Base-by-base conservation (phyloP, 257 asterid species). In the Datura wrightii region DNA sequence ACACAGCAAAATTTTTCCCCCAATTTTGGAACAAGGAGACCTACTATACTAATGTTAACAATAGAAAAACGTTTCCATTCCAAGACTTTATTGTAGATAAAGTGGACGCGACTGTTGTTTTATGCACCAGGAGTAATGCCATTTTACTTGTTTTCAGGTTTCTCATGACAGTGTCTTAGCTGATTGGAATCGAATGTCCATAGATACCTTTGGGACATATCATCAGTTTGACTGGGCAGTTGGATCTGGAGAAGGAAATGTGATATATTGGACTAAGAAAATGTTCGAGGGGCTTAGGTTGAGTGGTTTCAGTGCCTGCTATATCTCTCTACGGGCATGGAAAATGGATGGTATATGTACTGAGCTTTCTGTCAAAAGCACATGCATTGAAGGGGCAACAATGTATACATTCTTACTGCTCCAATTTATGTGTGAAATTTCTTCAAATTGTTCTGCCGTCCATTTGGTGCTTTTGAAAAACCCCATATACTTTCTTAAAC, bases 201-300 rank as follows among this genome's bases (percentile, higher is more conserved):
- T 89, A 16, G 99, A 94, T 86, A 84, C 95, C 60, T 89, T 88
- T 89, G 97, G 94, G 56, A 79, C 93, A 50, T 95, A 93, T 86
- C 94, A 91, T 89, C 92, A 96, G 91, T 96, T 93, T 89, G 98
- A 96, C 86, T 96, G 99, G 99, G 99, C 96, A 62, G 91, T 96
- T 66, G 99, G 99, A 88, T 91, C 94, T 55, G 97, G 93, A 83
- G 99, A 95, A 89, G 99, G 99, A 95, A 94, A 94, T 91, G 92
- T 11, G 99, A 97, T 89, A 92, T 97, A 85, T 86, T 93, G 90
- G 97, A 94, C 81, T 97, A 93, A 79, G 94, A 93, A 90, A 92
- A 93, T 92, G 99, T 95, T 88, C 99, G 99, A 88, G 88, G 65
- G 99, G 98, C 88, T 92, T 97, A 83, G 97, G 91, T 91, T 97